phyloP scores from a whole-genome alignment of 2,329 filamentous ascomycete genomes.

The Xylaria sp. region DNA sequence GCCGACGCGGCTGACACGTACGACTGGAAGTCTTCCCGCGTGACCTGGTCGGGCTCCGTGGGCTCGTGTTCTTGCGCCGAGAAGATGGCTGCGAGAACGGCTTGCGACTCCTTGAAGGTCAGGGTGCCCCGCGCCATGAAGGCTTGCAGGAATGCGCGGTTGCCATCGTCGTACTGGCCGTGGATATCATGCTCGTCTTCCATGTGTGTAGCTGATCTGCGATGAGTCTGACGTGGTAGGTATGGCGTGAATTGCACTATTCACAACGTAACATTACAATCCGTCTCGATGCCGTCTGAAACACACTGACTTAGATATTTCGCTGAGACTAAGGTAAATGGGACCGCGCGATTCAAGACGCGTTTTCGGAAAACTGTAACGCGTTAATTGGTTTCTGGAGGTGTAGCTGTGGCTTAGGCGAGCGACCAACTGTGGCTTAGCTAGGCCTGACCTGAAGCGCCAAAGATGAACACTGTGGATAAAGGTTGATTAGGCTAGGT shows the following conservation, averaged over 20 bases:
- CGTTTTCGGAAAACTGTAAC: conserved; percentile 11
- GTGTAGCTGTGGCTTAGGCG: neutral
- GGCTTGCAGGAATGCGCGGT: conserved; percentile 89
- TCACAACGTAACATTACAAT: too few species aligned
- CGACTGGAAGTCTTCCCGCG: conserved; percentile 65
- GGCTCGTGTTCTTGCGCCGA: conserved; percentile 51
- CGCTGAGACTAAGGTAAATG: neutral
- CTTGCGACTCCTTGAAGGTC: conserved; percentile 72
- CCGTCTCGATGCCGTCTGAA: too few species aligned
- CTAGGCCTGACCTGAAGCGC: too few species aligned
- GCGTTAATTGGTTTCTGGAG: conserved; percentile 14
- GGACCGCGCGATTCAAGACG: conserved; percentile 21
- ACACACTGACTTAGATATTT: neutral
- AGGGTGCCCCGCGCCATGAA: conserved; percentile 79
- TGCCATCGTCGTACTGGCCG: conserved; percentile 58
- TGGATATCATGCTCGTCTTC: conserved; percentile 40
- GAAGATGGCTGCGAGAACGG: conserved; percentile 76
- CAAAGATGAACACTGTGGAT: too few species aligned
- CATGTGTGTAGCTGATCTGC: neutral
- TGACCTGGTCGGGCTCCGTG: conserved; percentile 62
- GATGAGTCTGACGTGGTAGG: too few species aligned
- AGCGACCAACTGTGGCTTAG: neutral
- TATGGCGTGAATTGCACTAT: too few species aligned
- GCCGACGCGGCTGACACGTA: conserved; percentile 73
- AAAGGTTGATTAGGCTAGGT: too few species aligned